Evolutionary conservation across 208 protist species (phyloP), one percentile per base, ranked within the genome.

Genomic region (Endotrypanum monterogeii): DNA sequence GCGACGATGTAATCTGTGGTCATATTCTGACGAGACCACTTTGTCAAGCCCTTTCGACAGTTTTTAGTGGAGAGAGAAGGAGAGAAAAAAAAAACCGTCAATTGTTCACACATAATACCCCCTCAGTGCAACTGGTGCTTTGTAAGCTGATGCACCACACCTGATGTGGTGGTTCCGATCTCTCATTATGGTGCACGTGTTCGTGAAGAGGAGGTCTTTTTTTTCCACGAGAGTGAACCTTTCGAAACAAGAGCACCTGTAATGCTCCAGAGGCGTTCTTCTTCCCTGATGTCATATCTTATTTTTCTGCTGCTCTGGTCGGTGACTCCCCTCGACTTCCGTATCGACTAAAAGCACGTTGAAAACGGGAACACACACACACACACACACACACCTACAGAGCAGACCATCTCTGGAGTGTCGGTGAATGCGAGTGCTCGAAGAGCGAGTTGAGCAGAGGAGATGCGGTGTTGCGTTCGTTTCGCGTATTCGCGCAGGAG

Each of bases 381-480:
- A n/a, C n/a, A n/a, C n/a, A n/a, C n/a, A n/a, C n/a, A n/a, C n/a
- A n/a, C n/a, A n/a, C n/a, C n/a, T n/a, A n/a, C n/a, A 16, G n/a
- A n/a, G 30, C 56, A n/a, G 11, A 55, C 56, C 30, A 5, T 39
- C 7, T 61, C 25, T 20, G 30, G 28, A 61, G 14, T 37, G 30
- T 39, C 32, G 0, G 3, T 16, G 28, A 30, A 18, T 61, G 30
- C 56, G 58, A 46, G 35, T 3, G 3, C 30, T 46, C 30, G 16
- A 20, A 14, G n/a, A 14, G 62, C 18, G 16, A 7, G 28, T 1
- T 32, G 23, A 30, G 52, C 18, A 39, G 35, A n/a, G 30, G 25
- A 11, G 3, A 79, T 79, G 74, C 74, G 52, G 6, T 52, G n/a
- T 32, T 62, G 57, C n/a, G 14, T 57, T n/a, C 46, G 48, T 54